These are phyloP conservation scores for Dissophora globulifera DNA, from an alignment of 192 early-diverging fungal species.

Conservation along the genomic window DNA sequence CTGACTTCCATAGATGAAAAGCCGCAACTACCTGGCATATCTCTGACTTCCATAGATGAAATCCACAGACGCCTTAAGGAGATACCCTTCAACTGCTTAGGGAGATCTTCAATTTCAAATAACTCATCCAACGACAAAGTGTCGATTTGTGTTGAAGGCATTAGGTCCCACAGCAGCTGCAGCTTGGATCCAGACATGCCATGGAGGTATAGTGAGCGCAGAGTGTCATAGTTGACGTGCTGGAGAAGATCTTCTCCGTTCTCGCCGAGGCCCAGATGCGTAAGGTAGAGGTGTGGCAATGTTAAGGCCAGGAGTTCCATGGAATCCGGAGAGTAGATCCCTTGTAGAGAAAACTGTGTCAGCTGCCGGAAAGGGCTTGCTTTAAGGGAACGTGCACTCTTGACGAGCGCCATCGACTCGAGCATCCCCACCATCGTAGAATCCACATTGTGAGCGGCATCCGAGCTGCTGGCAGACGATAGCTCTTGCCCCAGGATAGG, in stretches of 20 bases:
- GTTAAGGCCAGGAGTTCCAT: background rate
- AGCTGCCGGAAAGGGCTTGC: background rate
- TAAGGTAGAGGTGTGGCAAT: background rate
- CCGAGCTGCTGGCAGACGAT: background rate
- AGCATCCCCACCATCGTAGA: background rate
- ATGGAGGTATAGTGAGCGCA: background rate
- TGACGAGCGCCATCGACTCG: no score
- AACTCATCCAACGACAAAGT: slow-evolving; percentile 56
- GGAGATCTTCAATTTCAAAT: background rate
- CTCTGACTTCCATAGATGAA: background rate
- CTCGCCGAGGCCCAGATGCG: background rate
- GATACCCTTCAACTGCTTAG: background rate
- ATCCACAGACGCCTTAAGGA: background rate
- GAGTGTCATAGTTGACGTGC: background rate
- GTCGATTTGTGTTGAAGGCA: slow-evolving; percentile 64
- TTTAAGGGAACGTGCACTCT: background rate
- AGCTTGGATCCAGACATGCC: background rate
- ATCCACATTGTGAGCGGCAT: background rate
- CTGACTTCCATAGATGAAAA: background rate
- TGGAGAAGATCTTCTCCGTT: background rate
- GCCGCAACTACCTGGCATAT: no score
- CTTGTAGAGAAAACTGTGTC: background rate
- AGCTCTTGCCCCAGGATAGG: background rate
- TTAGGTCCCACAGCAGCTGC: slow-evolving; percentile 17
- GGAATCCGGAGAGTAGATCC: background rate